Evolutionary conservation across 1,284 basidiomycete species (phyloP).

Genomic region (Ceratobasidium sp.): DNA sequence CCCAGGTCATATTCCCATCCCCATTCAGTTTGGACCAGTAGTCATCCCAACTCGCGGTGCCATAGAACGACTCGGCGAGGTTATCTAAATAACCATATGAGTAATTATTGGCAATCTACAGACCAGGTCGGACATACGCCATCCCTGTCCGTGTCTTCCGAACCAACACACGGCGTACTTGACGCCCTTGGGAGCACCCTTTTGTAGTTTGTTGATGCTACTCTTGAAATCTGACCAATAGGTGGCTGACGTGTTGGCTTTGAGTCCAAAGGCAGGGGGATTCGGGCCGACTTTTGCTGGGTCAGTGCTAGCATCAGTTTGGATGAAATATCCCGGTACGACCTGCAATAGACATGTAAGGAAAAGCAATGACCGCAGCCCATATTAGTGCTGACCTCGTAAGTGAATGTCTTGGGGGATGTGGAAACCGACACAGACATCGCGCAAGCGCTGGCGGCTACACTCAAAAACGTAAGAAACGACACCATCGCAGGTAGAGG

Average conservation of each 20-base stretch:
- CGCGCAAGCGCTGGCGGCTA: not conserved
- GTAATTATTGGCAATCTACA: not conserved
- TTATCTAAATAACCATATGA: conserved; percentile 61
- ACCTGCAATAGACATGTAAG: conserved; percentile 47
- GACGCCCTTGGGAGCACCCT: conserved; percentile 50
- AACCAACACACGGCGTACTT: conserved; percentile 70
- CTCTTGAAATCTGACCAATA: conserved; percentile 61
- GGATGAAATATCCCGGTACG: conserved; percentile 52
- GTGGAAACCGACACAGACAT: too few species aligned
- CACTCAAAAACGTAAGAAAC: not conserved
- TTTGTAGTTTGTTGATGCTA: conserved; percentile 58
- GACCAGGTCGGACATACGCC: conserved; percentile 53
- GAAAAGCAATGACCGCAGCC: too few species aligned
- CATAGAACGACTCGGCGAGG: conserved; percentile 73
- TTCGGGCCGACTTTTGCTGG: conserved; percentile 37
- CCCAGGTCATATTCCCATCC: conserved; percentile 78
- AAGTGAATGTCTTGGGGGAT: conserved; percentile 28
- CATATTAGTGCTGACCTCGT: conserved; percentile 3
- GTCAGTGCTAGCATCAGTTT: conserved; percentile 46
- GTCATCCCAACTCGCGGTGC: conserved; percentile 56
- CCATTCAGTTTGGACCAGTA: conserved; percentile 74
- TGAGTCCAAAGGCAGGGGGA: conserved; percentile 66
- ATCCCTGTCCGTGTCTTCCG: conserved; percentile 75
- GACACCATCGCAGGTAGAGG: not conserved
- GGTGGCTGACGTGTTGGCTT: conserved; percentile 55